Percentiles rank a stretch among this genome's conserved stretches.
Evolutionary conservation across 2,329 filamentous ascomycete species (phyloP).

Genomic region (Magnaporthiopsis incrustans): DNA sequence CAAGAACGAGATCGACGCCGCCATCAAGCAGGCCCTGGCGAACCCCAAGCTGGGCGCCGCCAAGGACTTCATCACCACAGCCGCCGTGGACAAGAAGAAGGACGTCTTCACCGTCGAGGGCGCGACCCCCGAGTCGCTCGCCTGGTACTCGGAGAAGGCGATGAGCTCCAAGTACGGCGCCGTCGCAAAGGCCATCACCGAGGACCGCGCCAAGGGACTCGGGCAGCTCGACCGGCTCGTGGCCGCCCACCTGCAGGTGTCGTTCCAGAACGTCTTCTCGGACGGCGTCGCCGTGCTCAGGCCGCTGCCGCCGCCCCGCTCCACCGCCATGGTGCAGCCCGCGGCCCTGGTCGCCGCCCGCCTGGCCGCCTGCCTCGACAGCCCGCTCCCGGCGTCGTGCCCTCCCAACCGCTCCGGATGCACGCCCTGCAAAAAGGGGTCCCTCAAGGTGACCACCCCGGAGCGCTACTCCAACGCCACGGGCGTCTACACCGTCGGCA

Average conservation of each 20-base stretch:
- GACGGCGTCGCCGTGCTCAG: slow-evolving; percentile 75
- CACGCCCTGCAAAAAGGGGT: slow-evolving; percentile 60
- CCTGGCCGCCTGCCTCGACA: slow-evolving; percentile 66
- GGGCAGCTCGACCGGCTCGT: slow-evolving; percentile 64
- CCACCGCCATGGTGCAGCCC: slow-evolving; percentile 61
- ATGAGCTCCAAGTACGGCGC: slow-evolving; percentile 60
- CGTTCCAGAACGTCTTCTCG: slow-evolving; percentile 73
- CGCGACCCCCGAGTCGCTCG: slow-evolving; percentile 54
- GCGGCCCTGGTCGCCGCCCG: slow-evolving; percentile 66
- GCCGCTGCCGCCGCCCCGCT: slow-evolving; percentile 62
- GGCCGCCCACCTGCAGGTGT: slow-evolving; percentile 74
- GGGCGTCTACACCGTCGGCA: slow-evolving; percentile 71
- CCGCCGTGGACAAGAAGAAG: slow-evolving; percentile 36
- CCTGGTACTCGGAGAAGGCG: slow-evolving; percentile 62
- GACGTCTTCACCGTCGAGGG: slow-evolving; percentile 55
- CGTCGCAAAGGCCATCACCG: slow-evolving; percentile 54
- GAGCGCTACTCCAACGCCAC: slow-evolving; percentile 64
- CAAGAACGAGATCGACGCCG: slow-evolving; percentile 53
- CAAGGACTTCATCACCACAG: slow-evolving; percentile 55
- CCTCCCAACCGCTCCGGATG: slow-evolving; percentile 75
- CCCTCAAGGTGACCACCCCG: slow-evolving; percentile 60
- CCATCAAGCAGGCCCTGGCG: slow-evolving; percentile 52
- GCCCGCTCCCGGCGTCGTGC: slow-evolving; percentile 67
- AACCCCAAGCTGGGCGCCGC: slow-evolving; percentile 46
- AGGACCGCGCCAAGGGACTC: slow-evolving; percentile 52